Percentiles rank a stretch among this genome's conserved stretches.
These are phyloP conservation scores for Ligustrum vulgare DNA, from an alignment of 257 asterid genomes.

Conservation along the genomic window DNA sequence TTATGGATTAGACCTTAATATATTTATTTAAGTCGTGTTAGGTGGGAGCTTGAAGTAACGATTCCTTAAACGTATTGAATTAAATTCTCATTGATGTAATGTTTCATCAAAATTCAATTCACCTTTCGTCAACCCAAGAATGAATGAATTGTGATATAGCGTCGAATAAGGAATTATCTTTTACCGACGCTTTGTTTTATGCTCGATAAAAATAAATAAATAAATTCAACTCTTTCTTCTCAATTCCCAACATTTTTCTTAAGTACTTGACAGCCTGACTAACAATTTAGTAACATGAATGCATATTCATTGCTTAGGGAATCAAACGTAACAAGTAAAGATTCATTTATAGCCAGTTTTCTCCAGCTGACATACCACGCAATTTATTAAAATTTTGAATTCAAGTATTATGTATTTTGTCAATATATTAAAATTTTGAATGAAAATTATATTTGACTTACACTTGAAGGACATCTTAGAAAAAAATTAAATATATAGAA, in stretches of 20 bases:
- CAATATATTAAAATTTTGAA: background rate
- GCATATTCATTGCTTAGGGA: conserved; percentile 45
- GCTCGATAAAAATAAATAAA: too few relatives aligned
- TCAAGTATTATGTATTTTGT: background rate
- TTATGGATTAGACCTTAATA: background rate
- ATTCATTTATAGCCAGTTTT: background rate
- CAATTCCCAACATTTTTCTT: conserved; percentile 11
- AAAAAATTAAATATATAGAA: background rate
- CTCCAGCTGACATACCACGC: background rate
- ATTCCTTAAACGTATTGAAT: too few relatives aligned
- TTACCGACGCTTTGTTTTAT: background rate
- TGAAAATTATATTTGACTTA: background rate
- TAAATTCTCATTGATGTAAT: too few relatives aligned
- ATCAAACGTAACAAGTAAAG: background rate
- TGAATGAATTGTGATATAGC: too few relatives aligned
- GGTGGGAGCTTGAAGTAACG: too few relatives aligned
- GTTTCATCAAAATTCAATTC: too few relatives aligned
- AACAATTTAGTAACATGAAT: conserved; percentile 36
- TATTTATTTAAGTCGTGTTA: background rate
- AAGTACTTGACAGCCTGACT: conserved; percentile 47
- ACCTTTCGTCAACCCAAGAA: too few relatives aligned
- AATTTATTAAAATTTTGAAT: background rate
- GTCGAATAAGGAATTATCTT: too few relatives aligned
- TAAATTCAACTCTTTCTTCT: background rate
- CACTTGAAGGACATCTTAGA: background rate